phyloP scores from a whole-genome alignment of 1,284 basidiomycete genomes.

The Taiwanofungus camphoratus region DNA sequence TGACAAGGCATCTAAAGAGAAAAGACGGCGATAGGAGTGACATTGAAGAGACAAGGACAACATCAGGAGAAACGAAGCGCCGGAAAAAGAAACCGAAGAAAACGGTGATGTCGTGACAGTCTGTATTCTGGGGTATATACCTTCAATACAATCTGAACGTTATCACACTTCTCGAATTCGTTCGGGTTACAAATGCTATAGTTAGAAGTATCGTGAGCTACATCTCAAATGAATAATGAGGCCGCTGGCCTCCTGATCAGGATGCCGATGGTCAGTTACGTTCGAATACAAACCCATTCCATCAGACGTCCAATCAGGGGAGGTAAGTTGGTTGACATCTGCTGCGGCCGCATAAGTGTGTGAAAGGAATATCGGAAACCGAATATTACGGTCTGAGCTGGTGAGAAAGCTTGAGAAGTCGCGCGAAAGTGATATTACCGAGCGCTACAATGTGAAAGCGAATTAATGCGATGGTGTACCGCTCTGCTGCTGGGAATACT shows the following conservation, averaged over 20 bases:
- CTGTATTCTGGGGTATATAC: background rate
- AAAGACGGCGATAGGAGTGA: constrained; percentile 9
- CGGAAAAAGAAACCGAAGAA: constrained; percentile 24
- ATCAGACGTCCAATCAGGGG: background rate
- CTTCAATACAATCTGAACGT: background rate
- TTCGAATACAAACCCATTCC: constrained; percentile 8
- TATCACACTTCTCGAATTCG: background rate
- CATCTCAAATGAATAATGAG: constrained; percentile 8
- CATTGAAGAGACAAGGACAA: constrained; percentile 14
- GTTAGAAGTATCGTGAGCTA: constrained; percentile 12
- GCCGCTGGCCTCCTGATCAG: constrained; percentile 2
- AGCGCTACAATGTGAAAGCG: constrained; percentile 14
- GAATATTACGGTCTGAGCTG: constrained; percentile 7
- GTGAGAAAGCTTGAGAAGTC: constrained; percentile 5
- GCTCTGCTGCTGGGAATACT: constrained; percentile 69
- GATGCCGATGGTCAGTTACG: constrained; percentile 14
- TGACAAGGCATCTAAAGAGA: background rate
- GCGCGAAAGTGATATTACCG: constrained; percentile 8
- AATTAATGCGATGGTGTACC: constrained; percentile 43
- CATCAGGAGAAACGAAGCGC: constrained; percentile 12
- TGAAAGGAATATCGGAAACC: background rate
- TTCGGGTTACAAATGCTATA: constrained; percentile 1
- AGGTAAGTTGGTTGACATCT: constrained; percentile 1
- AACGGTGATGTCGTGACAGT: constrained; percentile 6
- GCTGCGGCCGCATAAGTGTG: constrained; percentile 2